phyloP scores from a whole-genome alignment of 768 basidiomycete genomes.

The Lanmaoa pseudosensibilis region DNA sequence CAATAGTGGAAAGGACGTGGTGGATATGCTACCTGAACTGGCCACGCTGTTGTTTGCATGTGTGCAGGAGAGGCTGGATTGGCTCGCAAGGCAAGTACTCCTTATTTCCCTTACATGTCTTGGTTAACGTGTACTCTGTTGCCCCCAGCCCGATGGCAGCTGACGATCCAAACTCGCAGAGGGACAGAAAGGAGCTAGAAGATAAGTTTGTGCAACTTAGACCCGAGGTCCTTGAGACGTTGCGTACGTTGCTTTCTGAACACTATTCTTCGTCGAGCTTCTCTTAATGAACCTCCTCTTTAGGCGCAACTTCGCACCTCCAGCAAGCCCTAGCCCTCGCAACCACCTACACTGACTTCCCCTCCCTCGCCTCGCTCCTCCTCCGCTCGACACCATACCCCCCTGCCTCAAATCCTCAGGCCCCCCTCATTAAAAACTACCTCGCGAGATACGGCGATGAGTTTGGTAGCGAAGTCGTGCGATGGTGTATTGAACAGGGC shows the following conservation, averaged over 20 bases:
- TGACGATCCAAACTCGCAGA: slow-evolving; percentile 48
- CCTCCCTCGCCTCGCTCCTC: slow-evolving; percentile 81
- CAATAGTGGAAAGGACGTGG: slow-evolving; percentile 37
- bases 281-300: neutral
- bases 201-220: slow-evolving; percentile 70
- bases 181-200: slow-evolving; percentile 59
- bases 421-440: slow-evolving; percentile 63
- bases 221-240: slow-evolving; percentile 74
- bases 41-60: slow-evolving; percentile 64
- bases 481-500: slow-evolving; percentile 90
- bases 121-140: slow-evolving; percentile 1
- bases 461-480: slow-evolving; percentile 87
- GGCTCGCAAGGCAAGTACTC: slow-evolving; percentile 55
- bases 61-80: slow-evolving; percentile 66
- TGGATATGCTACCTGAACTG: slow-evolving; percentile 61
- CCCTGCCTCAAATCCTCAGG: slow-evolving; percentile 63
- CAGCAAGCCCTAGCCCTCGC: slow-evolving; percentile 78
- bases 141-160: slow-evolving; percentile 43
- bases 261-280: neutral
- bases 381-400: slow-evolving; percentile 64
- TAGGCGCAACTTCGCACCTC: slow-evolving; percentile 68
- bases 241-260: slow-evolving; percentile 56
- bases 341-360: slow-evolving; percentile 84
- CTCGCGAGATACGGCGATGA: slow-evolving; percentile 76
- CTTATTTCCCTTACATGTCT: neutral